Base-by-base conservation (phyloP, 2,329 filamentous ascomycete genomes). In the Drechslera avenae region DNA sequence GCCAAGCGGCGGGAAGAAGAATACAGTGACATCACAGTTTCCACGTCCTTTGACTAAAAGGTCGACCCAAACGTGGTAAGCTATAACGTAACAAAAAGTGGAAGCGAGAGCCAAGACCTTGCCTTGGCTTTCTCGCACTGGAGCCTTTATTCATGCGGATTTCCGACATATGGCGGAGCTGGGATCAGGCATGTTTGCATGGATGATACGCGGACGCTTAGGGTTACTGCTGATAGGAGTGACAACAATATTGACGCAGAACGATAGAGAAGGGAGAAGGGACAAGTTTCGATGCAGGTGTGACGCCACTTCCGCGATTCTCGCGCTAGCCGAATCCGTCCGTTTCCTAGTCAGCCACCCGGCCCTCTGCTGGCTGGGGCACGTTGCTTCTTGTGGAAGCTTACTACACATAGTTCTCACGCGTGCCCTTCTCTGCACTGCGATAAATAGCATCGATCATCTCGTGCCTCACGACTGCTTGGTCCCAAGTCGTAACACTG, bases 391-490 rank as follows among this genome's bases (percentile, higher is more conserved):
- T 23, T 7, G 21, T 7, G n/a, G 21, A 23, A 23, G 21, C 21
- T 23, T 12, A 28, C 10, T 51, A 66, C n/a, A 66, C 21, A 52
- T 74, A 73, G 12, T 56, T 64, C 39, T 67, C 65, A 47, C 50
- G 61, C 2, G 58, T 68, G 0, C 69, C 68, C 8, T 62, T 60
- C 37, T 68, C 58, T 7, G 66, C 66, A 43, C 71, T 73, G 31
- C 62, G 47, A 45, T 70, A 69, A 4, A 73, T 68, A 0, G 70
- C 71, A 18, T 73, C 71, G 21, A 74, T 65, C 67, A 74, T 69
- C 55, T 54, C 65, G 40, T 73, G 71, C 39, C 70, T 64, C 2
- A 70, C 17, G 2, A 73, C 35, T 5, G 71, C 73, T 44, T 71
- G 65, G 16, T 73, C 67, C 49, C 71, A 74, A 1, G 62, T 68